Evolutionary conservation across 2,329 filamentous ascomycete genomes (phyloP), one percentile per base, ranked within the genome.

Genomic region (Cladosporium sp.): DNA sequence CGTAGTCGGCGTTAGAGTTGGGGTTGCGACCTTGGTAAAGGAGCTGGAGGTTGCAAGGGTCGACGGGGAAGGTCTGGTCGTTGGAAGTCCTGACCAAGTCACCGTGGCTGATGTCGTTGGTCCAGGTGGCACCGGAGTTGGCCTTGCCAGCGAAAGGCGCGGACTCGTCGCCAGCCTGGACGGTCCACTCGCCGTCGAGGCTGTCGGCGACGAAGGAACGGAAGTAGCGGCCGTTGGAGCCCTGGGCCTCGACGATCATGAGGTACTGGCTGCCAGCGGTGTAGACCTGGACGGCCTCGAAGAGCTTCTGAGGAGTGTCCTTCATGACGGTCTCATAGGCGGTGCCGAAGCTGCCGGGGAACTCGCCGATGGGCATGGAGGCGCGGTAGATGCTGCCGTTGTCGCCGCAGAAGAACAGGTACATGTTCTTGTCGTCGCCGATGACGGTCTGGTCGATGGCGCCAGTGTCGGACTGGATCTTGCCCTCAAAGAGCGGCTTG

Each of bases 241-340:
- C 87, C 52, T 85, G 84, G 0, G 85, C 80, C 75, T 90, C 88
- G 37, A 90, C 86, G n/a, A 90, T 83, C 85, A 90, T 89, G 65
- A 90, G 83, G 76, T 89, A 90, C 68, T 83, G 77, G 68, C 79
- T 80, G 31, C 84, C 85, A 65, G 89, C 71, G 1, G 82, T 88
- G 78, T 90, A 90, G 53, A 90, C 88, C 71, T 89, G 84, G 0
- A 89, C 86, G 0, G 87, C 87, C 72, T 90, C 88, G 74, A 89
- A 89, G 1, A 90, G 80, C 72, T 87, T 85, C 73, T 85, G 80
- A 16, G 65, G 78, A 1, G 80, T 78, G 74, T 87, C 87, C 72
- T 77, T 83, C 71, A 88, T 71, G 66, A 89, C 71, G 0, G 83
- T 76, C 2, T 80, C 82, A 0, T 79, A 83, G 0, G 79, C 65